Base-by-base conservation (phyloP, 164 flowering plant species). In the Vitis amurensis region DNA sequence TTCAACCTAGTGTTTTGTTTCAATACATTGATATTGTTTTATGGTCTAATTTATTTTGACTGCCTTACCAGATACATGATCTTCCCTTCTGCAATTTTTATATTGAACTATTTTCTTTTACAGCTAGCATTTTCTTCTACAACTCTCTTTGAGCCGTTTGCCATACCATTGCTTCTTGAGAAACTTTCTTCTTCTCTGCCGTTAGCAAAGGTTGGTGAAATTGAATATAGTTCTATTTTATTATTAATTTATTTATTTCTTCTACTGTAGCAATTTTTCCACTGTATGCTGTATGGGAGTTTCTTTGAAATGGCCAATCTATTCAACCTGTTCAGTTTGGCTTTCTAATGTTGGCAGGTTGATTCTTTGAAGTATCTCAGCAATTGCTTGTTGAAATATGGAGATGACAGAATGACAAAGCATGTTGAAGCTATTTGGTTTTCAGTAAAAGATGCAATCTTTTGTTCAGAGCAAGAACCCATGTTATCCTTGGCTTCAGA, bases 281-380 rank as follows among this genome's bases (percentile, higher is more conserved):
- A 53, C 15, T 53, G 56, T 53, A 53, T 53, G 14, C 56, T 53
- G 14, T n/a, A 11, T 53, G 56, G n/a, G 16, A 31, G n/a, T 61
- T 4, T 44, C 13, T 62, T 71, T 56, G 47, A 8, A 0, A 48
- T 61, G 50, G 10, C 61, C 9, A 30, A 27, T 14, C 48, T 48
- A 51, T 48, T 4, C 19, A 60, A 4, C 4, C 17, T 60, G n/a
- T 60, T 63, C 50, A 60, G n/a, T 44, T 2, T 11, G 14, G 10
- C 23, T 14, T 59, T 27, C 67, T 10, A n/a, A 60, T 79, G 59
- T 59, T 63, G 55, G 52, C 87, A 94, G 98, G 82, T 92, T 74
- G 98, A 94, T 77, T 91, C 99, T 47, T 78, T 94, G 70, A 92
- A 78, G 81, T 94, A 85, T 81, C 87, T 94, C 9, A 84, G 84